Evolutionary conservation across 2,329 filamentous ascomycete species (phyloP).

Genomic region (Pseudonectria buxi): DNA sequence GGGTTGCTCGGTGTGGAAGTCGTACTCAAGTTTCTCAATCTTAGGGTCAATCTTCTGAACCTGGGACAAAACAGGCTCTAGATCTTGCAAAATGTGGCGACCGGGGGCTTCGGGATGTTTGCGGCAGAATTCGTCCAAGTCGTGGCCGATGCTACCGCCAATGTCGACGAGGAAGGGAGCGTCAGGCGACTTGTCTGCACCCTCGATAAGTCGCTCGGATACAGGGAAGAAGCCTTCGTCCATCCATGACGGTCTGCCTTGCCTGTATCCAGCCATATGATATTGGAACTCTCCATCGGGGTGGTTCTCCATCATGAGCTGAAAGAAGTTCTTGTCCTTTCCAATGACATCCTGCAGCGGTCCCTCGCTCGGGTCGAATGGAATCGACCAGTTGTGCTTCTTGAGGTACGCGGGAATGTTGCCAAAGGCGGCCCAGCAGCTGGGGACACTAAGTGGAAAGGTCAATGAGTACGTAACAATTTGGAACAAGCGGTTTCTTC

Average conservation of each 20-base stretch:
- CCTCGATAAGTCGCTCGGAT: slow-evolving; percentile 24
- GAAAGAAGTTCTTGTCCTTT: slow-evolving; percentile 29
- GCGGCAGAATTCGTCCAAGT: slow-evolving; percentile 25
- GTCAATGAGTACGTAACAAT: not conserved
- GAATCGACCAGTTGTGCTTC: slow-evolving; percentile 22
- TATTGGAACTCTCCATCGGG: slow-evolving; percentile 31
- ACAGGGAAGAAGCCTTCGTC: slow-evolving; percentile 29
- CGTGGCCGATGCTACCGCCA: slow-evolving; percentile 29
- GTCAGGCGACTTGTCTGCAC: slow-evolving; percentile 19
- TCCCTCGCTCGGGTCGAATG: slow-evolving; percentile 23
- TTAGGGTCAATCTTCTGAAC: slow-evolving; percentile 21
- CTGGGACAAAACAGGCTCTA: slow-evolving; percentile 32
- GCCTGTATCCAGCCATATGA: slow-evolving; percentile 31
- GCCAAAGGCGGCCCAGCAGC: slow-evolving; percentile 14
- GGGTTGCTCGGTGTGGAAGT: slow-evolving; percentile 41
- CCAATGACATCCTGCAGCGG: slow-evolving; percentile 27
- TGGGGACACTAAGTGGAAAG: slow-evolving; percentile 7
- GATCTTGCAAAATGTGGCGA: slow-evolving; percentile 42
- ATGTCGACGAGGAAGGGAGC: slow-evolving; percentile 28
- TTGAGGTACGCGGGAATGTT: slow-evolving; percentile 26
- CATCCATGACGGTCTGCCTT: slow-evolving; percentile 29
- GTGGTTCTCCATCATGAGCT: slow-evolving; percentile 22
- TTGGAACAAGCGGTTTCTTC: accelerated
- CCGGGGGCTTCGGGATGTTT: slow-evolving; percentile 33
- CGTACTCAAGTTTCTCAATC: slow-evolving; percentile 33